phyloP scores from a whole-genome alignment of 179 eudicot species.

The Camellia oleifera region DNA sequence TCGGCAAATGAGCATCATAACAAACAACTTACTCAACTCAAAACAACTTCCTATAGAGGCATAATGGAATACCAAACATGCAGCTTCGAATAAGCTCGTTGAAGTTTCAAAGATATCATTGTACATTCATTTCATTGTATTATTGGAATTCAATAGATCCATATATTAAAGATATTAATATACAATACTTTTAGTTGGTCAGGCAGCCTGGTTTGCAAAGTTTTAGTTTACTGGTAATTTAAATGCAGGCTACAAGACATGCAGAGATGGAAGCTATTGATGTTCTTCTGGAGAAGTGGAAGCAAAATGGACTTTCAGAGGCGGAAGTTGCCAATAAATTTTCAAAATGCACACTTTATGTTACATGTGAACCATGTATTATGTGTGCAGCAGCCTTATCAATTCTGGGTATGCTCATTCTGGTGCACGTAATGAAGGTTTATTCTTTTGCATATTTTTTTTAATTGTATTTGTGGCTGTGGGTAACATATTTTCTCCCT shows the following conservation, averaged over 20 bases:
- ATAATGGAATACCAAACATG: too few species aligned
- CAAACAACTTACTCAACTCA: not conserved
- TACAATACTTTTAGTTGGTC: not conserved
- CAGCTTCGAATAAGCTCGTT: too few species aligned
- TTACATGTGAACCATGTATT: constrained; percentile 93
- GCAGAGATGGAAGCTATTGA: constrained; percentile 92
- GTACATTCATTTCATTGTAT: not conserved
- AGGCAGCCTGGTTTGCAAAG: not conserved
- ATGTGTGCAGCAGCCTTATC: constrained; percentile 90
- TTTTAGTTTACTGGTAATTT: not conserved
- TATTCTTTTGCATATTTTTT: not conserved
- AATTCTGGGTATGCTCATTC: constrained; percentile 44
- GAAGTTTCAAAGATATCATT: not conserved
- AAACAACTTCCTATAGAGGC: not conserved
- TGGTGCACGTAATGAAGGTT: not conserved
- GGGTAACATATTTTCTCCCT: not conserved
- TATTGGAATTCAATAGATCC: not conserved
- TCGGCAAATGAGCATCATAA: not conserved
- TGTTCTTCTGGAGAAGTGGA: constrained; percentile 60
- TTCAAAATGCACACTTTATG: constrained; percentile 70
- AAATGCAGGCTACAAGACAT: constrained; percentile 62
- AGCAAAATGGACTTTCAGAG: constrained; percentile 46
- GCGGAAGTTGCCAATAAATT: constrained; percentile 48
- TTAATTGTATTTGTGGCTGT: not conserved
- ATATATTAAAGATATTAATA: not conserved